Base-by-base conservation (phyloP, 805 yeast species). In the Candida sithepensis region DNA sequence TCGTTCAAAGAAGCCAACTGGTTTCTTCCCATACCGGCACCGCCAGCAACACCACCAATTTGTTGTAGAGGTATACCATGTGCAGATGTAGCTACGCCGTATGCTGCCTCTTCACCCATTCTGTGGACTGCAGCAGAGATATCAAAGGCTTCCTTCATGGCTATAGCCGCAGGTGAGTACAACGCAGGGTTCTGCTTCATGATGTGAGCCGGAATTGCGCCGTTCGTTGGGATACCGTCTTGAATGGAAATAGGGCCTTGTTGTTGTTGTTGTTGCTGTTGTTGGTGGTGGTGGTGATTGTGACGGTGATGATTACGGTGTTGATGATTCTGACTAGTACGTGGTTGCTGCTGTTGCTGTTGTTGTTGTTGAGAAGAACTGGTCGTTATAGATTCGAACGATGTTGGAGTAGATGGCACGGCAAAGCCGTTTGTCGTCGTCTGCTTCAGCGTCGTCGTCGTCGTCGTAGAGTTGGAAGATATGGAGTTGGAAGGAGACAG, bases 81-180 rank as follows among this genome's bases (percentile, higher is more conserved):
- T 30, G 19, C 37, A 22, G 39, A 38, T 41, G 20, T 38, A 36
- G n/a, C n/a, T n/a, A 10, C 46, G 23, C 39, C 24, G n/a, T 57
- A 47, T 3, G 59, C 63, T 9, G 66, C 63, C 55, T 77, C 84
- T 62, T 79, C 84, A 2, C 78, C 79, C 71, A 74, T 72, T 60
- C 84, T 68, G 57, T 77, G 82, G 13, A 79, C 82, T 0, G 83
- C 83, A n/a, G 81, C 68, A 1, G 83, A 76, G 19, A 79, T 75
- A 56, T 79, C 84, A 61, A 78, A 78, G 13, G 82, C 83, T 50
- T 79, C 84, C 49, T 78, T 71, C 64, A 79, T 69, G 2, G 82
- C 83, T 51, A 73, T 76, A 2, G 81, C 81, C 4, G 81, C 82
- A 8, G 84, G 84, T 12, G 81, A 73, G 57, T 74, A 78, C 50